phyloP scores from a whole-genome alignment of 2,329 filamentous ascomycete species.

The Aquanectria penicillioides region DNA sequence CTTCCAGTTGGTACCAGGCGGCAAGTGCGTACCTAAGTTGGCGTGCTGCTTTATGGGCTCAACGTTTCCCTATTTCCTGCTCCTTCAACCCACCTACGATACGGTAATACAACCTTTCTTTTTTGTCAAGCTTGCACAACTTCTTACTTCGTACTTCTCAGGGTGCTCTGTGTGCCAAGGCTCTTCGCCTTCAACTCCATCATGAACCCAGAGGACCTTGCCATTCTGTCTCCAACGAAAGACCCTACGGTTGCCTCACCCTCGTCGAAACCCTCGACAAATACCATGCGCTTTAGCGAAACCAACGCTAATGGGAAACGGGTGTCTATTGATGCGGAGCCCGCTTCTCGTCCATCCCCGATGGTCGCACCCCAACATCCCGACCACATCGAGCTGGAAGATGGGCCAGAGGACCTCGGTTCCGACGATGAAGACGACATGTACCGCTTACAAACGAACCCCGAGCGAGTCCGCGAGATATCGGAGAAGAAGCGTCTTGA shows the following conservation, averaged over 20 bases:
- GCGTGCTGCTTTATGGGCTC: too few relatives aligned
- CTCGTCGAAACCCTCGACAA: too few relatives aligned
- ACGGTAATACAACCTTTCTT: too few relatives aligned
- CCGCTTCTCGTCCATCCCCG: neutral
- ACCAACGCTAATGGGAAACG: too few relatives aligned
- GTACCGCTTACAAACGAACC: conserved; percentile 43
- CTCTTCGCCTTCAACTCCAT: neutral
- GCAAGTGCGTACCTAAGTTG: too few relatives aligned
- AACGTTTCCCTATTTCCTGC: too few relatives aligned
- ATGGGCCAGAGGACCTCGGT: conserved; percentile 25
- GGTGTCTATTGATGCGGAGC: too few relatives aligned
- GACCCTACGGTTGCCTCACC: neutral
- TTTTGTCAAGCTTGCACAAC: too few relatives aligned
- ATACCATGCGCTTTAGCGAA: too few relatives aligned
- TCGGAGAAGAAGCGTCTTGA: conserved; percentile 61
- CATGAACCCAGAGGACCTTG: neutral
- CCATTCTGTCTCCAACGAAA: neutral
- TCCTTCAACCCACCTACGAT: too few relatives aligned
- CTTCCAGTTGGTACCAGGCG: too few relatives aligned
- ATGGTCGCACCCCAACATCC: neutral
- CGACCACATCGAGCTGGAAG: neutral
- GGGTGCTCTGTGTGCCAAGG: neutral
- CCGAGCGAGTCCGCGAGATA: conserved; percentile 48
- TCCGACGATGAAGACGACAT: conserved; percentile 38
- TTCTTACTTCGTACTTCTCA: neutral